These are phyloP conservation scores for Fomes fomentarius DNA, from an alignment of 1,284 basidiomycete species.

Conservation along the genomic window DNA sequence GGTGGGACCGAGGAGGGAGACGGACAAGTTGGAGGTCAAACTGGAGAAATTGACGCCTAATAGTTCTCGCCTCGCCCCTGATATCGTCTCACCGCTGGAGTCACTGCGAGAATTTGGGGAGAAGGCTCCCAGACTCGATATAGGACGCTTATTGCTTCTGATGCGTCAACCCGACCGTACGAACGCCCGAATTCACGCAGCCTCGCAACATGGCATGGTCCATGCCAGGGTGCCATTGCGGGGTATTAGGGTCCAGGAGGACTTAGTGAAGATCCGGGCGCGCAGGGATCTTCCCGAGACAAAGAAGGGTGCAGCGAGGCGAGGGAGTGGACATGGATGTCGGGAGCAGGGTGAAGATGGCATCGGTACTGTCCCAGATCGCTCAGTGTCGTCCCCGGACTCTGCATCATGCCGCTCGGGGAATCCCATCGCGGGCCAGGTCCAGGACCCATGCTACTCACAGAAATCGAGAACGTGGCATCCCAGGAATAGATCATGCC, in stretches of 20 bases:
- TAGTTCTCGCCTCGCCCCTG: constrained; percentile 13
- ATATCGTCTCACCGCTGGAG: constrained; percentile 18
- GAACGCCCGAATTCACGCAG: constrained; percentile 1
- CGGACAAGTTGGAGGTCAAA: background rate
- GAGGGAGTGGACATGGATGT: constrained; percentile 12
- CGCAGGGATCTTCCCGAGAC: constrained; percentile 10
- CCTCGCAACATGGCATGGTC: background rate
- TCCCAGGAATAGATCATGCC: constrained; percentile 1
- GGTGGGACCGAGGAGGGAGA: constrained; percentile 5
- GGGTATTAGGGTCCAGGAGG: constrained; percentile 8
- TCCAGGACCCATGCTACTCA: background rate
- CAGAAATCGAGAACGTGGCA: background rate
- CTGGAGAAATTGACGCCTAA: constrained; percentile 12
- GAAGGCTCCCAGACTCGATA: constrained; percentile 1
- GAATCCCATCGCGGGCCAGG: background rate
- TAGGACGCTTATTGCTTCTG: constrained; percentile 11
- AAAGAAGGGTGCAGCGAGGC: constrained; percentile 8
- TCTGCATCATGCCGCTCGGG: background rate
- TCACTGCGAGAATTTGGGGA: background rate
- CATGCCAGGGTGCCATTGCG: constrained; percentile 9
- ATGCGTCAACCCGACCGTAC: constrained; percentile 15
- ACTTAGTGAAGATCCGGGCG: background rate
- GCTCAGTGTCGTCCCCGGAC: constrained; percentile 1
- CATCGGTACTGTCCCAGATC: constrained; percentile 12
- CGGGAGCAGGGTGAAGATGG: constrained; percentile 8